Base-by-base conservation (phyloP, 306 rosid genomes). In the Adenanthera pavonina region DNA sequence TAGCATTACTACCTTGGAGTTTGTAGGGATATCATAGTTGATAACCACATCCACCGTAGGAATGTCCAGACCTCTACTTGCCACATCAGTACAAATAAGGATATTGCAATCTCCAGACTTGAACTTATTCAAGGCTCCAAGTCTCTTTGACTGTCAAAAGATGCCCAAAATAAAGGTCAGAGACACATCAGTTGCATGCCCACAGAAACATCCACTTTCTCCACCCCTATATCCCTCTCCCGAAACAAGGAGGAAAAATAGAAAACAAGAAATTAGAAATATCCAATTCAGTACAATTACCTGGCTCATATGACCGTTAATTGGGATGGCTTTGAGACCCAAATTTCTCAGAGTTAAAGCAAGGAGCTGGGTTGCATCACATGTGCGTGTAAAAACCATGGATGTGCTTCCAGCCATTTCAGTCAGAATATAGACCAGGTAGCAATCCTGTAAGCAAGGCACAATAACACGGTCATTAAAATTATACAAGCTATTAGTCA, bases 231-330 rank as follows among this genome's bases (percentile, higher is more conserved):
- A 82, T 60, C 33, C 72, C 74, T 64, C 47, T 16, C 76, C 30
- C 59, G 3, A 25, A 25, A 74, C 12, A 19, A 71, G 17, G 49
- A 64, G 46, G 20, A 33, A 34, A 60, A 9, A 20, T 6, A 13
- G 46, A 70, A 9, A 68, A 54, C 47, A 65, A 74, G 51, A 34
- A 60, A 80, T 20, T 57, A 73, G 47, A 82, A 74, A 43, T 17
- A 70, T 12, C 17, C 11, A 15, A 65, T 46, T 36, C 34, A 52
- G 38, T 36, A 59, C 41, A 78, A 67, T 61, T 80, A 95, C 99
- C 97, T 93, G 97, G 78, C 88, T 87, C 99, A 95, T 92, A 70
- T 95, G 94, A 84, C 99, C 99, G 62, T 94, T 95, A 72, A 95
- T 93, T 51, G 99, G 97, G 82, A 89, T 89, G 80, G 97, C 99